A percentile compares a stretch with the other conserved stretches of the same genome.
phyloP scores from a whole-genome alignment of 306 rosid species.

The Spatholobus suberectus region DNA sequence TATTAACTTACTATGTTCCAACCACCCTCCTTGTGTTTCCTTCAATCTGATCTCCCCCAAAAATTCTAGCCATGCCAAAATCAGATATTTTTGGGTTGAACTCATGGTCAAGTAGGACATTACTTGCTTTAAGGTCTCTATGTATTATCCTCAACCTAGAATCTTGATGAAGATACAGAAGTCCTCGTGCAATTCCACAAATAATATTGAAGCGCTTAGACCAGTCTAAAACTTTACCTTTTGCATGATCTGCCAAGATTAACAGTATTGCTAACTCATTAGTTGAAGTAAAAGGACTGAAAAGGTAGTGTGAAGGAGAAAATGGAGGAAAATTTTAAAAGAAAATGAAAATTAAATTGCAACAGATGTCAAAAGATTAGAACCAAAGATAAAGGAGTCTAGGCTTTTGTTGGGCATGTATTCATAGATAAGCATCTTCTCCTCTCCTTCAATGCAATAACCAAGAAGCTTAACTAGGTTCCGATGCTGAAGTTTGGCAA shows the following conservation, averaged over 20 bases:
- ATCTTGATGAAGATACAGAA: slow-evolving; percentile 66
- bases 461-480: slow-evolving; percentile 49
- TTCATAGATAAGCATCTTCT: slow-evolving; percentile 47
- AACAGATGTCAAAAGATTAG: background rate
- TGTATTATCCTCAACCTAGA: slow-evolving; percentile 50
- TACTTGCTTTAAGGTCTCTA: slow-evolving; percentile 47
- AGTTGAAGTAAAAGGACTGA: background rate
- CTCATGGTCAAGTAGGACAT: slow-evolving; percentile 41
- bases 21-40: slow-evolving; percentile 45
- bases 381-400: slow-evolving; percentile 45
- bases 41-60: slow-evolving; percentile 45
- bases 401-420: slow-evolving; percentile 50
- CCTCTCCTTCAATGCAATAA: slow-evolving; percentile 42
- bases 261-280: background rate
- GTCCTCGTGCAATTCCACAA: slow-evolving; percentile 61
- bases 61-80: slow-evolving; percentile 52
- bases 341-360: slow-evolving; percentile 17
- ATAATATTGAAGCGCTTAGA: slow-evolving; percentile 50
- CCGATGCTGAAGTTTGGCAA: slow-evolving; percentile 47
- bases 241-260: slow-evolving; percentile 40
- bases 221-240: slow-evolving; percentile 47
- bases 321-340: background rate
- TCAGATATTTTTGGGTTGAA: slow-evolving; percentile 46
- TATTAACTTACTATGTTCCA: slow-evolving; percentile 51
- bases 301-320: background rate